These are phyloP conservation scores for Magnusiomyces starmeri DNA, from an alignment of 1,139 yeast genomes.

Conservation along the genomic window DNA sequence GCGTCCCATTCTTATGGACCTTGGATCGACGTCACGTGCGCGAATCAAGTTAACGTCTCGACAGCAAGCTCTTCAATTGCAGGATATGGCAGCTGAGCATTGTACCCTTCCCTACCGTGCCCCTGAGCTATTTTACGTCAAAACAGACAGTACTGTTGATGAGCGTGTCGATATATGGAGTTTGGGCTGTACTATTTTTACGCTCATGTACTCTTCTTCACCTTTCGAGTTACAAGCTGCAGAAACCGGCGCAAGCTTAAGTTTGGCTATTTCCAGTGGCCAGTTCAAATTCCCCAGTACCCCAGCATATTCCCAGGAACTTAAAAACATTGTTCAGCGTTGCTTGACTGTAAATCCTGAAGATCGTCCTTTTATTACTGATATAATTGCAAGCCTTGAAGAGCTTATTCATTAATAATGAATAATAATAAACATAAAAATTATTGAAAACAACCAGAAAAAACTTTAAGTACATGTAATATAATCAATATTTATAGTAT, in stretches of 20 bases:
- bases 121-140: conserved; percentile 79
- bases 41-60: conserved; percentile 48
- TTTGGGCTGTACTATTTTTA: conserved; percentile 73
- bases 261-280: conserved; percentile 69
- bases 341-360: conserved; percentile 58
- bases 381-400: conserved; percentile 40
- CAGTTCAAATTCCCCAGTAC: conserved; percentile 55
- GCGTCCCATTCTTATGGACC: conserved; percentile 70
- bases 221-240: conserved; percentile 84
- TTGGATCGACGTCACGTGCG: conserved; percentile 74
- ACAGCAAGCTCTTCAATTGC: conserved; percentile 66
- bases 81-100: conserved; percentile 77
- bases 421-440: not conserved
- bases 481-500: too few species aligned
- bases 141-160: conserved; percentile 52
- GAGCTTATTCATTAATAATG: not conserved
- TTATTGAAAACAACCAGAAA: not conserved
- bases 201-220: conserved; percentile 68
- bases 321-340: conserved; percentile 47
- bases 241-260: conserved; percentile 75
- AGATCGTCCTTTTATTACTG: conserved; percentile 56
- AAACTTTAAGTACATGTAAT: not conserved
- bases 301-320: conserved; percentile 47
- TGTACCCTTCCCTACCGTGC: conserved; percentile 86
- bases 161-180: conserved; percentile 89